Conservation (phyloP, 139 green algal genomes). For the Auxenochlorella protothecoides region DNA sequence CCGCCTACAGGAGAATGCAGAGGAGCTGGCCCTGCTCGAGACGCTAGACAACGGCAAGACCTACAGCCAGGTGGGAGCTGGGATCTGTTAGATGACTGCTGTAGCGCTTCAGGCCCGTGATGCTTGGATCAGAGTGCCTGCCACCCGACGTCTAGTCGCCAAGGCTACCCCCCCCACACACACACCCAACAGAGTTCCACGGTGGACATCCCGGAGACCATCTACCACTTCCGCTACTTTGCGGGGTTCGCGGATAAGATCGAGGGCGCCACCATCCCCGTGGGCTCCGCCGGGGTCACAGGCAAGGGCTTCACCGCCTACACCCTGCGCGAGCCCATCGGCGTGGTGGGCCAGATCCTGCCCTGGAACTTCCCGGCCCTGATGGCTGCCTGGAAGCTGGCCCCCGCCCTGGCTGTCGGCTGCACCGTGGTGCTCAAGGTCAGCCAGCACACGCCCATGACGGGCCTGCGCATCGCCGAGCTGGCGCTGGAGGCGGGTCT, state of each 20-base stretch:
- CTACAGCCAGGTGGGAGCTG: background rate
- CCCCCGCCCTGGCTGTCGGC: slow-evolving; percentile 37
- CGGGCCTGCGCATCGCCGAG: slow-evolving; percentile 42
- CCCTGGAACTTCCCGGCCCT: slow-evolving; percentile 40
- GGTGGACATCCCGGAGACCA: slow-evolving; percentile 25
- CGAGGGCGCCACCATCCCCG: slow-evolving; percentile 38
- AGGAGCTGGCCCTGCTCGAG: slow-evolving; percentile 34
- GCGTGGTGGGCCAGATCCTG: slow-evolving; percentile 39
- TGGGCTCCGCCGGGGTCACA: slow-evolving; percentile 8
- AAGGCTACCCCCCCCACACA: too few species aligned
- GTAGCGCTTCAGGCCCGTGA: too few species aligned
- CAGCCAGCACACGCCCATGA: slow-evolving; percentile 48
- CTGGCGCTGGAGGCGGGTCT: slow-evolving; percentile 58
- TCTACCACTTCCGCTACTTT: slow-evolving; percentile 48
- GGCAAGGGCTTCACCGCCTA: slow-evolving; percentile 8
- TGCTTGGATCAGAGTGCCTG: too few species aligned
- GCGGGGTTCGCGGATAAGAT: slow-evolving; percentile 56
- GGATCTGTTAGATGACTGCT: too few species aligned
- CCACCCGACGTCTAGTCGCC: too few species aligned
- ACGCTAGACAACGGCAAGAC: background rate
- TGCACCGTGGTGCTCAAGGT: slow-evolving; percentile 42
- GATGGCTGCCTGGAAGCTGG: slow-evolving; percentile 53
- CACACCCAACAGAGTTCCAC: too few species aligned
- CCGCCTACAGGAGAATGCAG: slow-evolving; percentile 11
- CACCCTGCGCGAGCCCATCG: slow-evolving; percentile 27